These are phyloP conservation scores for Dalbergia cultrata DNA, from an alignment of 306 rosid species.

Conservation along the genomic window DNA sequence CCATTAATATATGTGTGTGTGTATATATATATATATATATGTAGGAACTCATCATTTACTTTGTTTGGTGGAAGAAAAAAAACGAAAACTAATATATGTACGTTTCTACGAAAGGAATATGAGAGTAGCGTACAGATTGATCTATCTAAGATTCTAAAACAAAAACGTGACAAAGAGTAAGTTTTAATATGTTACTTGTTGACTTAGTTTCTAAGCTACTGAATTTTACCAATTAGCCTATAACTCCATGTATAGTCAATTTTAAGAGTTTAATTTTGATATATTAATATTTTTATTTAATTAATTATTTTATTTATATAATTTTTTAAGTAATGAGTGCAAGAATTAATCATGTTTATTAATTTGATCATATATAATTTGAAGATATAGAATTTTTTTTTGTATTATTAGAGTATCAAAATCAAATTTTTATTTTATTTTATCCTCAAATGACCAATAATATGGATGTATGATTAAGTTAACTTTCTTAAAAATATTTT, in stretches of 20 bases:
- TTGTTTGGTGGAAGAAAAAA: too few species aligned
- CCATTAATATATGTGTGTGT: too few species aligned
- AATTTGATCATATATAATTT: too few species aligned
- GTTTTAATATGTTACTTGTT: conserved; percentile 23
- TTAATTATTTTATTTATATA: too few species aligned
- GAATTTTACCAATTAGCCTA: neutral
- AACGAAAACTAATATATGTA: neutral
- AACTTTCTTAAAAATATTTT: too few species aligned
- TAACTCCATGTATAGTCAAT: neutral
- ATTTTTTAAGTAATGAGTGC: too few species aligned
- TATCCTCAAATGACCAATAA: neutral
- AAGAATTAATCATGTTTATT: too few species aligned
- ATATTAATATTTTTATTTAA: too few species aligned
- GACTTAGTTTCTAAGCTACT: conserved; percentile 8
- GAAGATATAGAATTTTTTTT: too few species aligned
- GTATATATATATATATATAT: too few species aligned
- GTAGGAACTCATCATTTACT: too few species aligned
- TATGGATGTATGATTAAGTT: neutral
- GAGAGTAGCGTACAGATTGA: conserved; percentile 26
- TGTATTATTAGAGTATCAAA: too few species aligned
- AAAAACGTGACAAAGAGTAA: conserved; percentile 28
- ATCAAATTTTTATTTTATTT: neutral
- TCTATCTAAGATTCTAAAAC: conserved; percentile 16
- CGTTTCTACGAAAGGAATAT: conserved; percentile 24
- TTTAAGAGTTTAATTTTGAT: neutral